Conservation (phyloP, 1,284 basidiomycete species). For the Afroboletus lepidellus region DNA sequence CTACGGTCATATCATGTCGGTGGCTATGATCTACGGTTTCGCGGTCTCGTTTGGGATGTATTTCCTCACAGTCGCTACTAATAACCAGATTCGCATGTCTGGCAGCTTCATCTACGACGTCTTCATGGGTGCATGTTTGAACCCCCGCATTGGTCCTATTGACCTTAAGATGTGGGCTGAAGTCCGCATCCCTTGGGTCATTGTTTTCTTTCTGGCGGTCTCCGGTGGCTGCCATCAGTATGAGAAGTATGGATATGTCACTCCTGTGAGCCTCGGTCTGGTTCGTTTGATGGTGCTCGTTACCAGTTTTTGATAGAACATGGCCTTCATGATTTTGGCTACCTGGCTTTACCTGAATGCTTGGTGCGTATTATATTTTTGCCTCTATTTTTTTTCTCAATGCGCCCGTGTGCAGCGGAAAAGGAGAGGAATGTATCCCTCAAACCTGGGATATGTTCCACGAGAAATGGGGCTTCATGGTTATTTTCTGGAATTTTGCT, state of each 20-base stretch:
- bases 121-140: conserved; percentile 95
- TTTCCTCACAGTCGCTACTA: conserved; percentile 73
- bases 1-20: conserved; percentile 95
- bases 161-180: conserved; percentile 99
- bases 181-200: conserved; percentile 96
- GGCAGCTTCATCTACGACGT: conserved; percentile 93
- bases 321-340: conserved; percentile 95
- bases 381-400: not conserved
- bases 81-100: conserved; percentile 86
- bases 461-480: conserved; percentile 95
- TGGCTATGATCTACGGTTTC: conserved; percentile 92
- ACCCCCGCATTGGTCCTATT: conserved; percentile 90
- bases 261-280: conserved; percentile 59
- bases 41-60: conserved; percentile 79
- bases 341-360: conserved; percentile 97
- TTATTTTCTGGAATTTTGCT: conserved; percentile 98
- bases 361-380: conserved; percentile 51
- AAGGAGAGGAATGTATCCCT: conserved; percentile 96
- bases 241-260: conserved; percentile 88
- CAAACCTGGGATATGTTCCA: conserved; percentile 99
- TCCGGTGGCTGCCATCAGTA: conserved; percentile 97
- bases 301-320: conserved; percentile 60
- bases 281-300: not conserved
- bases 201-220: conserved; percentile 91
- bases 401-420: conserved; percentile 45